Conservation (phyloP, 164 flowering plant species). For the Vitis rupestris region DNA sequence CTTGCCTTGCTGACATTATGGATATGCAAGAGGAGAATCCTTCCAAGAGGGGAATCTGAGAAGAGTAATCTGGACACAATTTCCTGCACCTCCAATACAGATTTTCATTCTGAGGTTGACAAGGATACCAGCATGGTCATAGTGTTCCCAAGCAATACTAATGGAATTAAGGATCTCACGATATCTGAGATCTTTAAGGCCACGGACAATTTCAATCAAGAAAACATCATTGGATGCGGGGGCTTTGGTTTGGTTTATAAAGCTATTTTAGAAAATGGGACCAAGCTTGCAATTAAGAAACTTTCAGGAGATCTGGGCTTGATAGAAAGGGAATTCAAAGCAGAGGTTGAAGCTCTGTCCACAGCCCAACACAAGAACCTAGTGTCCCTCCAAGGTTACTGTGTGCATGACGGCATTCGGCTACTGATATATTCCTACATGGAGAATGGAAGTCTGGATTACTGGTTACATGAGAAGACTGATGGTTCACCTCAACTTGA, state of each 20-base stretch:
- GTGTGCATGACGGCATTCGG: conserved; percentile 50
- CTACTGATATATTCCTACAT: conserved; percentile 56
- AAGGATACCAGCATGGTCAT: conserved; percentile 44
- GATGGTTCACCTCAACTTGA: conserved; percentile 54
- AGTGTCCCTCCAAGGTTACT: conserved; percentile 61
- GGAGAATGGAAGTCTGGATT: conserved; percentile 72
- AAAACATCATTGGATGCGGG: conserved; percentile 65
- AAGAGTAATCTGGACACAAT: conserved; percentile 32
- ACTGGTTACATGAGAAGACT: conserved; percentile 64
- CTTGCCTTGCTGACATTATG: conserved; percentile 34
- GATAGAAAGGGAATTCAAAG: conserved; percentile 66
- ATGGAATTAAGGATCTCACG: conserved; percentile 47
- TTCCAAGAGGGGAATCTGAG: conserved; percentile 40
- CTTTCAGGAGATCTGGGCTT: conserved; percentile 65
- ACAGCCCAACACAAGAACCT: conserved; percentile 61
- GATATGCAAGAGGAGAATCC: conserved; percentile 46
- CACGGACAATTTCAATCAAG: conserved; percentile 56
- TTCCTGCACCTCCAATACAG: conserved; percentile 36
- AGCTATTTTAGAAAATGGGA: conserved; percentile 48
- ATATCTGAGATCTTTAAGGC: conserved; percentile 55
- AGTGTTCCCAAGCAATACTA: conserved; percentile 35
- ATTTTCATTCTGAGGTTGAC: conserved; percentile 21
- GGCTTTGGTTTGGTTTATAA: conserved; percentile 68
- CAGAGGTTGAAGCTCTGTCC: conserved; percentile 66
- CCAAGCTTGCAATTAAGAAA: conserved; percentile 59